Evolutionary conservation across 345 rosid species (phyloP), one percentile per base, ranked within the genome.

Genomic region (Conringia planisiliqua): DNA sequence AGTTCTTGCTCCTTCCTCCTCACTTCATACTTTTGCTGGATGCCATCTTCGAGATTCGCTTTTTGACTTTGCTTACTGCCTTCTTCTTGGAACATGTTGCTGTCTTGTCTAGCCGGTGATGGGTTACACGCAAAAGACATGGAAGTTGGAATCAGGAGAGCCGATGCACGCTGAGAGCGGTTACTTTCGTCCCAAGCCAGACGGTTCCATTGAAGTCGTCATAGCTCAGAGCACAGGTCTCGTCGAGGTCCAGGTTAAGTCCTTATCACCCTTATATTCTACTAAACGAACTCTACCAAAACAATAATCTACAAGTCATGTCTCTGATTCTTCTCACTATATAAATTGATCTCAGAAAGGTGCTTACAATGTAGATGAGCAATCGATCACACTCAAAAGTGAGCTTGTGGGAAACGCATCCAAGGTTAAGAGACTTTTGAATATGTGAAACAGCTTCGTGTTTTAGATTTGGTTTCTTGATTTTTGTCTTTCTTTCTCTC

Each of bases 141-240:
- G 92, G 92, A 89, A 84, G 33, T 59, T 89, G 47, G 69, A 33
- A 64, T 81, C 87, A 27, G 90, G 87, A 46, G 85, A 78, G 59
- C 87, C 97, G n/a, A 86, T 91, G 94, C 97, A 91, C 66, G 84
- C 88, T 5, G 97, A 89, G 82, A 80, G 82, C 62, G 91, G 97
- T 17, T 91, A 79, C 82, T 88, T 88, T 84, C 83, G 89, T 39
- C 90, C 93, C 24, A 85, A 85, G 47, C 86, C 81, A 18, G 91
- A 91, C 54, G 92, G 89, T 59, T 62, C 91, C 8, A 79, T 91
- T 43, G 87, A 91, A 75, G 84, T 89, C 38, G 88, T 86, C 47
- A 84, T 91, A 40, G 86, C 92, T 59, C 94, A 91, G 80, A 87
- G 92, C 84, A 86, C 90, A 14, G 92, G 92, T 71, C 83, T 91